Evolutionary conservation across 441 rosid genomes (phyloP), one percentile per base, ranked within the genome.

Genomic region (Breynia disticha): DNA sequence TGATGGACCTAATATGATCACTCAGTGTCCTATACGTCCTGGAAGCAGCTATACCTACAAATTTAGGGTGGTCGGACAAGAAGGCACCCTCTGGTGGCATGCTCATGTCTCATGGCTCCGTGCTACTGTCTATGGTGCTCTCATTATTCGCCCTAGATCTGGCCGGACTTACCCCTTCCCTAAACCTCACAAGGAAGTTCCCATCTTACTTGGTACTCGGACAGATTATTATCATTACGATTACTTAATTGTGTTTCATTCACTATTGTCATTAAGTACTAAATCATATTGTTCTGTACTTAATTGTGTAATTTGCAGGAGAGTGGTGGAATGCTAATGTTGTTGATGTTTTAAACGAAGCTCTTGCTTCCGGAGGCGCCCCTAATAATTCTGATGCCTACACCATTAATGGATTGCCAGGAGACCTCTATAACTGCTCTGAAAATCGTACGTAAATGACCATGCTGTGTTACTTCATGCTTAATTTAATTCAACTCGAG

Each of bases 1-100:
- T 22, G 98, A 90, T 53, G 98, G 98, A 44, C 98, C 96, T 0
- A 58, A 53, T 19, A 82, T 79, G 87, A 57, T 82, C 19, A 86
- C 95, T 2, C 98, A 91, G 11, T 88, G 98, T 52, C 98, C 97
- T 3, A 84, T 88, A 43, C 66, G 24, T 11, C 94, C 94, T 0
- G 87, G 84, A 11, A 53, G 46, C 12, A 78, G 67, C n/a, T 91
- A 79, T 54, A 79, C 85, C 0, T 85, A 91, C 69, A 76, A 54
- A 57, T 91, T 83, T 58, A 78, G 55, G 18, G 56, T 88, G 69
- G 64, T 65, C 17, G 43, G 61, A 7, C 97, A 88, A 53, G 98
- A 88, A 54, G 98, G 98, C n/a, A 83, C 96, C 16, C 78, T 87
- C 1, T 87, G 98, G 98, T 90, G 96, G 96, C 98, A 91, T 22